These are phyloP conservation scores for Umbelopsis isabellina DNA, from an alignment of 192 early-diverging fungal genomes.

Conservation along the genomic window DNA sequence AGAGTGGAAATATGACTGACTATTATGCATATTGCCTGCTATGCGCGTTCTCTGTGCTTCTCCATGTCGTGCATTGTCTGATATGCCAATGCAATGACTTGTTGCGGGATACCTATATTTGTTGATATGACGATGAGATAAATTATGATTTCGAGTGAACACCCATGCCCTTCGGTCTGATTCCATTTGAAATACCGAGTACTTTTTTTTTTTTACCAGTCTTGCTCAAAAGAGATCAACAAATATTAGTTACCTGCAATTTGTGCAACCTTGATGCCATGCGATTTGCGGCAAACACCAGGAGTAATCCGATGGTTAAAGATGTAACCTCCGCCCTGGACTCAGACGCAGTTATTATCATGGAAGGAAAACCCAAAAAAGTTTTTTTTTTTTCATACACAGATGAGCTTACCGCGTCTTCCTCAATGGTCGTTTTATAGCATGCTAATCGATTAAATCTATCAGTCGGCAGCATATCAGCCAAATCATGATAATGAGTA, in stretches of 20 bases:
- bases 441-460: slow-evolving; percentile 12
- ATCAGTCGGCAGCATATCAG: slow-evolving; percentile 27
- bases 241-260: slow-evolving; percentile 29
- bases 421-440: slow-evolving; percentile 28
- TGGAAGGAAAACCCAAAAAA: neutral
- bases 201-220: neutral
- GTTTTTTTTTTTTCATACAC: neutral
- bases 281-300: slow-evolving; percentile 32
- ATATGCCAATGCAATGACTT: slow-evolving; percentile 17
- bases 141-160: neutral
- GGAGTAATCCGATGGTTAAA: slow-evolving; percentile 31
- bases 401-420: slow-evolving; percentile 18
- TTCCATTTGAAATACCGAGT: too few relatives aligned
- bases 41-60: neutral
- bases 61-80: neutral
- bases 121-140: neutral
- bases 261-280: slow-evolving; percentile 38
- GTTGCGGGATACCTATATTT: neutral
- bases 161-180: too few relatives aligned
- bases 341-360: slow-evolving; percentile 16
- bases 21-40: too few relatives aligned
- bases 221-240: too few relatives aligned
- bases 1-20: too few relatives aligned
- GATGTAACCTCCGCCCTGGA: slow-evolving; percentile 22
- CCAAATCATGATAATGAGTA: slow-evolving; percentile 79